Evolutionary conservation across 2,329 filamentous ascomycete genomes (phyloP), one percentile per base, ranked within the genome.

Genomic region (Talaromyces marneffei): DNA sequence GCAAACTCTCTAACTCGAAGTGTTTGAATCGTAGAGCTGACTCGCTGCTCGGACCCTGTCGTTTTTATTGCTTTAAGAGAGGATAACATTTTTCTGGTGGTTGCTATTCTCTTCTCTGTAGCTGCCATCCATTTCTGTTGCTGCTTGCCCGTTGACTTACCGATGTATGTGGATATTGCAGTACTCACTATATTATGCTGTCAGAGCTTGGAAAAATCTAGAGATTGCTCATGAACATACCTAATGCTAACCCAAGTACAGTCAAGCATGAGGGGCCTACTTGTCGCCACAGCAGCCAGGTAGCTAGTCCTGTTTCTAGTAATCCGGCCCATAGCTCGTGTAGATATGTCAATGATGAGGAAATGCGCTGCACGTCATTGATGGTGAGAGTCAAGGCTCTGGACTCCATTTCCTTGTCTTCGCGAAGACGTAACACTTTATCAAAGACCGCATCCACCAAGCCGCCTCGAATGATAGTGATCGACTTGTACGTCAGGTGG

Each of bases 271-370:
- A 54, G 9, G 50, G 50, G 9, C 50, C 50, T 37, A 54, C 50
- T 29, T 54, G 50, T 37, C 50, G 50, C 50, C 50, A 54, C 23
- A 54, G 16, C 8, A 53, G 48, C 48, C 27, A 53, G 50, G 31
- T 54, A 5, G 50, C 50, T 23, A 54, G 14, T 23, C 31, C 31
- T 25, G 50, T 54, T 54, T 54, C 31, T 6, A 54, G 31, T 29
- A 54, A 54, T 54, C 50, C 50, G 29, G 31, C 50, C 50, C 50
- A 54, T 3, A 54, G 29, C 35, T 54, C 50, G 50, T 54, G 50
- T 7, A 54, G 31, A 23, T 14, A 54, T 14, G 31, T 54, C 18
- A 54, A 14, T 23, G 50, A 54, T 25, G 50, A 23, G 9, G 50
- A 54, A 37, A 54, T 54, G 9, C 50, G 50, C 33, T 54, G 50